phyloP scores from a whole-genome alignment of 2,329 filamentous ascomycete genomes.

The Didymella keratinophila region DNA sequence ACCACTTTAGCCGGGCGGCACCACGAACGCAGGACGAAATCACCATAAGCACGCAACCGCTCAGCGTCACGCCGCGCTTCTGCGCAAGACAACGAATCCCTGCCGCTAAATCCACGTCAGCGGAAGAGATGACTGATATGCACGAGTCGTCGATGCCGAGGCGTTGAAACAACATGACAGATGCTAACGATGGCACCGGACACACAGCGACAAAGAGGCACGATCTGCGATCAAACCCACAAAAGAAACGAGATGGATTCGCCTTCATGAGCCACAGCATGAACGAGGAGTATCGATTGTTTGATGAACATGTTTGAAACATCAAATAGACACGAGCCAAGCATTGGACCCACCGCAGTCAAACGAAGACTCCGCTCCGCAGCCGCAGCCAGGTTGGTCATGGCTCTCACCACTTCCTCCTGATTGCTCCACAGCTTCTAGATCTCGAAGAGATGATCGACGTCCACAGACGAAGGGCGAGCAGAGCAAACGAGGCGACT shows the following conservation, averaged over 20 bases:
- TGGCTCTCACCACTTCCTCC: slow-evolving; percentile 6
- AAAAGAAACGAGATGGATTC: slow-evolving; percentile 5
- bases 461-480: slow-evolving; percentile 11
- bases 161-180: neutral
- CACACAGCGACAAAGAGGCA: slow-evolving; percentile 11
- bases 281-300: slow-evolving; percentile 16
- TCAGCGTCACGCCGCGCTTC: slow-evolving; percentile 14
- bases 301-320: slow-evolving; percentile 21
- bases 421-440: slow-evolving; percentile 17
- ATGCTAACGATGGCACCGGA: slow-evolving; percentile 1
- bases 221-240: slow-evolving; percentile 4
- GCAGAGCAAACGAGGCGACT: neutral
- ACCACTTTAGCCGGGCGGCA: slow-evolving; percentile 16
- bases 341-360: slow-evolving; percentile 9
- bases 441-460: slow-evolving; percentile 14
- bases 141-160: neutral
- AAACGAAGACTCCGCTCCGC: slow-evolving; percentile 9
- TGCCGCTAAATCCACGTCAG: neutral
- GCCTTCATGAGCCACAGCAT: slow-evolving; percentile 9
- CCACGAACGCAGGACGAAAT: slow-evolving; percentile 3
- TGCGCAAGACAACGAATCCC: slow-evolving; percentile 2
- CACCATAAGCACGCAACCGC: slow-evolving; percentile 2
- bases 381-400: neutral
- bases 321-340: slow-evolving; percentile 12
- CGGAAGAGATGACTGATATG: slow-evolving; percentile 2